Base-by-base conservation (phyloP, 495 filamentous ascomycete species). In the Trichodelitschia bisporula region DNA sequence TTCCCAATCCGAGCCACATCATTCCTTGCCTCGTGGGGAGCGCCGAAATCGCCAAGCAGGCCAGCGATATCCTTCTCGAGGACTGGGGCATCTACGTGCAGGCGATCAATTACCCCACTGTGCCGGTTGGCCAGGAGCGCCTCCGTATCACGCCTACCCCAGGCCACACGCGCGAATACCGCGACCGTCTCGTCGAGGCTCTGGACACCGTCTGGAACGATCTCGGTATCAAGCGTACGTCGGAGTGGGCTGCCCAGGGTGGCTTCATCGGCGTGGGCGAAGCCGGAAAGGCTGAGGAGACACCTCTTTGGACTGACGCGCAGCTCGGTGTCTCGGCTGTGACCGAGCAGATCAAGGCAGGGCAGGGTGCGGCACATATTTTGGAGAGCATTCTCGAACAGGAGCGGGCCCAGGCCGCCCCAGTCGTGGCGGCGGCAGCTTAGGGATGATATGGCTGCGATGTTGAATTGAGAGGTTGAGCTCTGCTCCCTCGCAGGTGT, bases 71-170 rank as follows among this genome's bases (percentile, higher is more conserved):
- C 46, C 68, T 92, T 4, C 59, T 97, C 5, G 68, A 77, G 36
- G 68, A 86, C 34, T 72, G 86, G 51, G 67, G 67, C 28, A 95
- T 97, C 50, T 95, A 97, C 45, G 86, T 97, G 10, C 86, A 97
- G 53, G 78, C 78, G 34, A 95, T 97, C 62, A 97, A 97, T 56
- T 97, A 95, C 54, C 86, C 86, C 4, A 97, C 86, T 32, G 86
- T 97, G 1, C 86, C 86, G 1, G 76, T 84, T 3, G 86, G 86
- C 10, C 78, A 97, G 55, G 86, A 97, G 54, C 73, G 86, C 18
- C 64, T 97, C 30, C 72, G 86, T 39, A 76, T 97, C 48, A 97
- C 86, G 4, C 86, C 86, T 0, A 97, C 86, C 6, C 86, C 86
- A 0, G 86, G 86, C 19, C 86, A 97, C 46, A 67, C 65, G 30